Evolutionary conservation across 2,329 filamentous ascomycete genomes (phyloP).

Genomic region (Diaporthe caulivora): DNA sequence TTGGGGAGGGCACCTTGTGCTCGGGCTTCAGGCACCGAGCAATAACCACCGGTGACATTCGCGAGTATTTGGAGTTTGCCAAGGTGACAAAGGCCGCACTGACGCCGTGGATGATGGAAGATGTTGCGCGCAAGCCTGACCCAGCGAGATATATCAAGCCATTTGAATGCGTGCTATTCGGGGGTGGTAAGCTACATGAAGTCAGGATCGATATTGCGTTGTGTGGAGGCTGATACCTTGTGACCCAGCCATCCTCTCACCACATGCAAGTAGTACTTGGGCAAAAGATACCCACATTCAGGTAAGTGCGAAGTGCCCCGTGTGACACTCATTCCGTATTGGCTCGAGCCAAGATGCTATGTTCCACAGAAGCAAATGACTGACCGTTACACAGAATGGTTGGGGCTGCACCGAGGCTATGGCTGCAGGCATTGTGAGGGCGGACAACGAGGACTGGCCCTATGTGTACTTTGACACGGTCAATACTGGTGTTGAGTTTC

Average conservation of each 20-base stretch:
- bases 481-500: slow-evolving; percentile 40
- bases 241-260: slow-evolving; percentile 31
- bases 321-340: neutral
- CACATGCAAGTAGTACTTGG: slow-evolving; percentile 30
- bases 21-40: slow-evolving; percentile 40
- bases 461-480: slow-evolving; percentile 42
- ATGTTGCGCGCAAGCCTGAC: slow-evolving; percentile 38
- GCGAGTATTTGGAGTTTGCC: slow-evolving; percentile 37
- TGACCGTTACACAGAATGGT: slow-evolving; percentile 25
- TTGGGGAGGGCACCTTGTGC: slow-evolving; percentile 40
- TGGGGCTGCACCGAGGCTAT: slow-evolving; percentile 41
- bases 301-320: neutral
- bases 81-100: slow-evolving; percentile 38
- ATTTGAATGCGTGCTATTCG: slow-evolving; percentile 22
- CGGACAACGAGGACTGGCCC: slow-evolving; percentile 39
- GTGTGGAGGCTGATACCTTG: neutral
- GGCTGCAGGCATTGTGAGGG: slow-evolving; percentile 30
- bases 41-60: slow-evolving; percentile 38
- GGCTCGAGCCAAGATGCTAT: neutral
- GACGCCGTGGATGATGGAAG: slow-evolving; percentile 43
- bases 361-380: neutral
- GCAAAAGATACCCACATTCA: slow-evolving; percentile 32
- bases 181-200: slow-evolving; percentile 30
- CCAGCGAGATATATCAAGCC: slow-evolving; percentile 33
- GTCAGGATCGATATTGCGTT: neutral